These are phyloP conservation scores for Camillea tinctor DNA, from an alignment of 2,329 filamentous ascomycete species.

Conservation along the genomic window DNA sequence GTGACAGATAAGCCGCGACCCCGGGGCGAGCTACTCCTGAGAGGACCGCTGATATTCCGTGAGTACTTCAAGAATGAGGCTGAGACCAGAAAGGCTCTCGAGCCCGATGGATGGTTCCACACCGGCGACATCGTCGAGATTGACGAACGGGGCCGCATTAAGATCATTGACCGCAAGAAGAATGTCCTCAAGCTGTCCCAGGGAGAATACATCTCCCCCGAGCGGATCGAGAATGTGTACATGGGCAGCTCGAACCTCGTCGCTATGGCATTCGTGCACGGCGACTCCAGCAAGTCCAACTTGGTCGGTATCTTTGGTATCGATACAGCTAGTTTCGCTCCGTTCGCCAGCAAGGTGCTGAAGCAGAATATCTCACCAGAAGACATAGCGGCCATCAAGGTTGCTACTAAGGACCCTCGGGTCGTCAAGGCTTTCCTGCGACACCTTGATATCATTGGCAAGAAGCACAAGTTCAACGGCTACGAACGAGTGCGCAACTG, in stretches of 20 bases:
- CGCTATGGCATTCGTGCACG: constrained; percentile 83
- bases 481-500: constrained; percentile 81
- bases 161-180: constrained; percentile 95
- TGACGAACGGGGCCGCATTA: constrained; percentile 82
- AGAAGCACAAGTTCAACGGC: constrained; percentile 84
- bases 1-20: constrained; percentile 85
- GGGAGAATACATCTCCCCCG: constrained; percentile 96
- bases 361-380: constrained; percentile 62
- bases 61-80: constrained; percentile 90
- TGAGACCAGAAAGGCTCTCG: constrained; percentile 80
- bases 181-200: constrained; percentile 98
- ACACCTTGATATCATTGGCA: constrained; percentile 75
- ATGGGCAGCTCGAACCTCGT: constrained; percentile 77
- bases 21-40: constrained; percentile 83
- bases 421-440: constrained; percentile 74
- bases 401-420: constrained; percentile 65
- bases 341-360: constrained; percentile 75
- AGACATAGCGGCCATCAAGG: constrained; percentile 66
- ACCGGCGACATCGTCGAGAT: constrained; percentile 89
- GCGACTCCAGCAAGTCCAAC: constrained; percentile 77
- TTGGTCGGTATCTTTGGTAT: constrained; percentile 87
- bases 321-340: constrained; percentile 78
- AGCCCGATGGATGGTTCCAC: constrained; percentile 93
- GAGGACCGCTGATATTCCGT: constrained; percentile 75
- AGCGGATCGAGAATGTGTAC: constrained; percentile 95